phyloP scores from a whole-genome alignment of 352 stramenopile genomes.

The Phytophthora pini region DNA sequence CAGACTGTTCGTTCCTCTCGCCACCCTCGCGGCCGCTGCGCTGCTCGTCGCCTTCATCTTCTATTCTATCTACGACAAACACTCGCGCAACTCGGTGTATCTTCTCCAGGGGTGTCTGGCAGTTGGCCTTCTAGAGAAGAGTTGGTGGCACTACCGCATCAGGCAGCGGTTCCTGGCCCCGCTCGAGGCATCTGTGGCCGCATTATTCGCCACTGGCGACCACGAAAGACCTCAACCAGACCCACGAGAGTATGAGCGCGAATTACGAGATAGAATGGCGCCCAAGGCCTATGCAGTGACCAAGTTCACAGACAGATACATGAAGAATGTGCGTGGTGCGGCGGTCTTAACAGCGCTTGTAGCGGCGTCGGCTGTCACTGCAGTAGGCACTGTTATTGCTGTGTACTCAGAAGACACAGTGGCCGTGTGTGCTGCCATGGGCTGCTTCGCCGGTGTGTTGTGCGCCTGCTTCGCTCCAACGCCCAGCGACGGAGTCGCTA shows the following conservation, averaged over 20 bases:
- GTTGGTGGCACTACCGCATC: slow-evolving; percentile 72
- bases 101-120: slow-evolving; percentile 54
- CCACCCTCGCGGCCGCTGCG: slow-evolving; percentile 14
- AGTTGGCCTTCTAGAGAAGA: slow-evolving; percentile 53
- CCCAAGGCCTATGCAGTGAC: slow-evolving; percentile 32
- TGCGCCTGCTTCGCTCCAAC: slow-evolving; percentile 53
- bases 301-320: slow-evolving; percentile 36
- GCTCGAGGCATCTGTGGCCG: slow-evolving; percentile 22
- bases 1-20: slow-evolving; percentile 24
- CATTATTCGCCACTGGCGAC: slow-evolving; percentile 22
- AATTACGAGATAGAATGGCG: slow-evolving; percentile 39
- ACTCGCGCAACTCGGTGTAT: slow-evolving; percentile 35
- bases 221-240: slow-evolving; percentile 17
- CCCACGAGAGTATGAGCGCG: slow-evolving; percentile 22
- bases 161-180: slow-evolving; percentile 59
- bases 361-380: slow-evolving; percentile 17
- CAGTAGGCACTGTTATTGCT: slow-evolving; percentile 17
- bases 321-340: slow-evolving; percentile 23
- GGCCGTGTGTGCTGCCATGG: slow-evolving; percentile 35
- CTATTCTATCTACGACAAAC: slow-evolving; percentile 44
- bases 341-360: neutral
- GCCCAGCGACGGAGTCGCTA: slow-evolving; percentile 42
- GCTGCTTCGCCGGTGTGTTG: slow-evolving; percentile 36
- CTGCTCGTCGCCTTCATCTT: slow-evolving; percentile 44
- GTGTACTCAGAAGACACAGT: slow-evolving; percentile 38